Evolutionary conservation across 192 early-diverging fungal genomes (phyloP).

Genomic region (Obelidium mucronatum): DNA sequence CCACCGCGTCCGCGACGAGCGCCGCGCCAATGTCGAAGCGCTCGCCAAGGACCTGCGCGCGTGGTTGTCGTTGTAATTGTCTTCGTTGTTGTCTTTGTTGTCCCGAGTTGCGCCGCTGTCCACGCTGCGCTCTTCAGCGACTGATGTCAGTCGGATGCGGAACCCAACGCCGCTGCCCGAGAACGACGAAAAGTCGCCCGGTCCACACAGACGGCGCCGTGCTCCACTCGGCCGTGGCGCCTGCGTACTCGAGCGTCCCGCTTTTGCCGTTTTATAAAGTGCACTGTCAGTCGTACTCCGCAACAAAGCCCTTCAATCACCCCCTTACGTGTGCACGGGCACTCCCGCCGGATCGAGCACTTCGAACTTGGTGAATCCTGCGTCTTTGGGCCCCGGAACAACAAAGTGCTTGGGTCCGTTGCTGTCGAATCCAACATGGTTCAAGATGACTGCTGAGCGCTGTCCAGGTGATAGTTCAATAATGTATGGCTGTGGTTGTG

Average conservation of each 20-base stretch:
- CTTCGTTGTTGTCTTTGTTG: not conserved
- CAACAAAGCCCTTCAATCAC: not conserved
- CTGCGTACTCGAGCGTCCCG: not conserved
- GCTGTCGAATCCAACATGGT: slow-evolving; percentile 18
- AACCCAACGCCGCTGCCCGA: slow-evolving; percentile 1
- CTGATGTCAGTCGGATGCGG: not conserved
- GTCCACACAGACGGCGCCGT: slow-evolving; percentile 2
- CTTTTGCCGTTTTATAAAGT: not conserved
- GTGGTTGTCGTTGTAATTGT: slow-evolving; percentile 5
- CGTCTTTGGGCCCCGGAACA: not conserved
- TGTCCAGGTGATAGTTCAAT: not conserved
- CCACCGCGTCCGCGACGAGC: not conserved
- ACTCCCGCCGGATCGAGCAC: not conserved
- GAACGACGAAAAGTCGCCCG: slow-evolving; percentile 12
- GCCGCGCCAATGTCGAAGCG: slow-evolving; percentile 17
- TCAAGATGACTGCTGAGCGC: slow-evolving; percentile 9
- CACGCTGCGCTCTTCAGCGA: not conserved
- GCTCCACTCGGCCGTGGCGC: slow-evolving; percentile 15
- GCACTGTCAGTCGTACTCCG: not conserved
- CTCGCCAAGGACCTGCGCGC: not conserved
- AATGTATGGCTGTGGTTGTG: slow-evolving; percentile 2
- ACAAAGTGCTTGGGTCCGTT: slow-evolving; percentile 5
- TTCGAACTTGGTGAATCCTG: slow-evolving; percentile 10
- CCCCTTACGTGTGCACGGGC: not conserved
- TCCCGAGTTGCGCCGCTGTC: not conserved